phyloP scores from a whole-genome alignment of 1,284 basidiomycete genomes.

The Cryptococcus sp. region DNA sequence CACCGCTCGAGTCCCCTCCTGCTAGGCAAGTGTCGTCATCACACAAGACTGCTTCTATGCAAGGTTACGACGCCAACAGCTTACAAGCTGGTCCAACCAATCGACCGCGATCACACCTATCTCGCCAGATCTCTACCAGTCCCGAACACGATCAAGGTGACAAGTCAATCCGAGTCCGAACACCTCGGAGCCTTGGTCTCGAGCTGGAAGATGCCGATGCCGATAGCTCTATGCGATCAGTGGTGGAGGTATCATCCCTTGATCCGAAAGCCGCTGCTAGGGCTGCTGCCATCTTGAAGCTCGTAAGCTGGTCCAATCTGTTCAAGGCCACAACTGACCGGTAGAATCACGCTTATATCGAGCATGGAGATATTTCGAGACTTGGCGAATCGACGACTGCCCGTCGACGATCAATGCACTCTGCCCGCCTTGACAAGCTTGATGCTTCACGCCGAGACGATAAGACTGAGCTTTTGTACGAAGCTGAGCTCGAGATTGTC shows the following conservation, averaged over 20 bases:
- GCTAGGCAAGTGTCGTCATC: neutral
- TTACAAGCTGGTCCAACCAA: neutral
- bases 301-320: constrained; percentile 52
- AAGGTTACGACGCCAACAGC: neutral
- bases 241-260: constrained; percentile 71
- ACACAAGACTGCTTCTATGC: neutral
- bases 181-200: neutral
- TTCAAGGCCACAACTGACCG: neutral
- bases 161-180: constrained; percentile 5
- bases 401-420: constrained; percentile 35
- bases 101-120: neutral
- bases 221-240: constrained; percentile 34
- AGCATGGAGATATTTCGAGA: constrained; percentile 52
- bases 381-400: constrained; percentile 5
- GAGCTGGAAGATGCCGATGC: constrained; percentile 11
- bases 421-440: constrained; percentile 26
- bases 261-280: constrained; percentile 77
- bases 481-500: constrained; percentile 57
- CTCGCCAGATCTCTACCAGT: neutral
- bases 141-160: constrained; percentile 2
- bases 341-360: constrained; percentile 80
- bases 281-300: constrained; percentile 82
- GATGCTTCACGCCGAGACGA: constrained; percentile 23
- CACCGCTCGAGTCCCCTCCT: neutral
- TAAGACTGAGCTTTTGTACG: constrained; percentile 53